Conservation (phyloP, 2,329 filamentous ascomycete species). For the Trichoderma sp. region DNA sequence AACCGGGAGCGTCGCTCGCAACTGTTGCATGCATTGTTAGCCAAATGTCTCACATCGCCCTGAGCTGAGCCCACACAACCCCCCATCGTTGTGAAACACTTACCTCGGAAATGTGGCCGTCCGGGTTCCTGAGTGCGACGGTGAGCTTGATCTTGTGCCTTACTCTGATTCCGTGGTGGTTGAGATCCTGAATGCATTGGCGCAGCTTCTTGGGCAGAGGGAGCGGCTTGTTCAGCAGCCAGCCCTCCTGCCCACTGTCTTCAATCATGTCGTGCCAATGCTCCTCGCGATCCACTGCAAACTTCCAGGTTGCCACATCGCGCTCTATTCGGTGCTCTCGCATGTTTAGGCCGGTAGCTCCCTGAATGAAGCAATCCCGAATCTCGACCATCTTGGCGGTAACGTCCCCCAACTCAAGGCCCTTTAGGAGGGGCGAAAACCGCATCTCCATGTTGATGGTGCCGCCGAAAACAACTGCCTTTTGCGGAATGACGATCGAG, state of each 20-base stretch:
- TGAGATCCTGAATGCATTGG: constrained; percentile 84
- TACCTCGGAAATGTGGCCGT: constrained; percentile 90
- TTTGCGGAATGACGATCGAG: constrained; percentile 87
- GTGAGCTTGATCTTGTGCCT: constrained; percentile 90
- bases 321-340: constrained; percentile 62
- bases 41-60: constrained; percentile 3
- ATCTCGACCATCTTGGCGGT: constrained; percentile 76
- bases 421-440: constrained; percentile 85
- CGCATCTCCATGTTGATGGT: constrained; percentile 79
- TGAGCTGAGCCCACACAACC: not conserved
- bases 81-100: constrained; percentile 24
- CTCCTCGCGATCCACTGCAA: constrained; percentile 53
- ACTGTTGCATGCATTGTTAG: constrained; percentile 41
- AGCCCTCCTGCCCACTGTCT: constrained; percentile 65
- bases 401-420: constrained; percentile 79
- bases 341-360: constrained; percentile 43
- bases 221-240: constrained; percentile 57
- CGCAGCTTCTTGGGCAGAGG: constrained; percentile 78
- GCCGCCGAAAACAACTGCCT: constrained; percentile 93
- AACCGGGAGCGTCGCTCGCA: constrained; percentile 85
- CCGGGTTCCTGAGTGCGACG: constrained; percentile 88
- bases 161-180: constrained; percentile 85
- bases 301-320: constrained; percentile 59
- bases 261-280: constrained; percentile 69
- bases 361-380: constrained; percentile 62